These are phyloP conservation scores for Endocalyx cinctus DNA, from an alignment of 2,329 filamentous ascomycete species.

Conservation along the genomic window DNA sequence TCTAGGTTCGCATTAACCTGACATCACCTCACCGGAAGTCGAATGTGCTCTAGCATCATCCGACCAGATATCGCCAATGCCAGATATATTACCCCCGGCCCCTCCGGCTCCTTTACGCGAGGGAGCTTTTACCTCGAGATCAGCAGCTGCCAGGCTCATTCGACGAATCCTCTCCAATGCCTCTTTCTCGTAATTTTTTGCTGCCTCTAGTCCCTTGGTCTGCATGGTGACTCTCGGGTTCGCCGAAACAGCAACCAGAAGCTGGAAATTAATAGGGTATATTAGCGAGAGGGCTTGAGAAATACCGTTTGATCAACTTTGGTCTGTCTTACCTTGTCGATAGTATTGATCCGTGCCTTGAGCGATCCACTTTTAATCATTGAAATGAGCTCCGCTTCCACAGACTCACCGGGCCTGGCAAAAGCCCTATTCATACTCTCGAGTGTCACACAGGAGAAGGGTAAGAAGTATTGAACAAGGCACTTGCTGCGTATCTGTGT, in stretches of 20 bases:
- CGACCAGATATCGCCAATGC: constrained; percentile 19
- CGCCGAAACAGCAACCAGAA: constrained; percentile 67
- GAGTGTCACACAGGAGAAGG: constrained; percentile 83
- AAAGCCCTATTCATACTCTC: constrained; percentile 76
- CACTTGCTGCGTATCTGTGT: constrained; percentile 78
- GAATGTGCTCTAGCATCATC: no score
- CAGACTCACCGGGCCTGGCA: constrained; percentile 53
- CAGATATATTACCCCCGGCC: constrained; percentile 9
- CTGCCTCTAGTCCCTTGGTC: constrained; percentile 59
- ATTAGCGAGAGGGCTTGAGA: no score
- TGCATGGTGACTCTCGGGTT: constrained; percentile 69
- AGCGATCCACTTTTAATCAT: constrained; percentile 74
- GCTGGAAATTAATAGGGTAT: no score
- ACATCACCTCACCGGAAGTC: constrained; percentile 6
- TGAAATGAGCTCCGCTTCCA: constrained; percentile 68
- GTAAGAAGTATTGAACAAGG: constrained; percentile 87
- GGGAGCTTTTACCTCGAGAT: constrained; percentile 60
- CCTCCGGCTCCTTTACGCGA: constrained; percentile 12
- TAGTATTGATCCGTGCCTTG: constrained; percentile 77
- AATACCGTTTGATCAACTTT: not conserved
- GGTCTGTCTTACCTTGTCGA: constrained; percentile 56
- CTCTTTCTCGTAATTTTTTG: constrained; percentile 68
- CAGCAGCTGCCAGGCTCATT: constrained; percentile 70
- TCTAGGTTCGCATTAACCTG: constrained; percentile 12
- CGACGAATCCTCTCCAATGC: constrained; percentile 72